Evolutionary conservation across 768 basidiomycete species (phyloP), one percentile per base, ranked within the genome.

Genomic region (Tulasnella sp.): DNA sequence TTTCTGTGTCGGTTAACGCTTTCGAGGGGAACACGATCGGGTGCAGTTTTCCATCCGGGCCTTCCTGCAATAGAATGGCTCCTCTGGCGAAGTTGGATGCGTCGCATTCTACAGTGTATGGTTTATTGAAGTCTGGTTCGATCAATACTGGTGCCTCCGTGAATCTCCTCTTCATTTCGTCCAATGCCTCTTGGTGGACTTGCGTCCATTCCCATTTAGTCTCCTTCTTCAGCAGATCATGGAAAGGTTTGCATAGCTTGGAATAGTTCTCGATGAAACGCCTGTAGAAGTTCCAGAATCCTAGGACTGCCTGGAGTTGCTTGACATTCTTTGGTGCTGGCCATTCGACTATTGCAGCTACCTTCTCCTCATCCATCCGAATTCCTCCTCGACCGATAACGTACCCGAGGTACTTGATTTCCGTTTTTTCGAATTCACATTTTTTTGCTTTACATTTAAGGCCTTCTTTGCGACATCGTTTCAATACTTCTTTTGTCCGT

Each of bases 271-370:
- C 16, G n/a, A 83, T 83, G 81, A 83, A 83, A 0, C 81, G 61
- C 6, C 81, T 78, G 75, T 83, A 83, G 79, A 82, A 83, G 82
- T 82, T 83, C 18, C 81, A 80, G 77, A 83, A 82, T 23, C 83
- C 83, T 0, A 83, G 48, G 79, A 83, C 83, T 18, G 76, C 44
- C 70, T 80, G 82, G 3, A 83, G 37, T n/a, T 82, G 80, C 48
- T 74, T 79, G 26, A 83, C 73, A 13, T 26, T 80, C 6, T 46
- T 73, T 1, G 83, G 83, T 7, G 20, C 48, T 9, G 81, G 81
- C 83, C 83, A 83, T 18, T 75, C 57, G 37, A 57, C 16, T 39
- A 83, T 73, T 5, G 83, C 77, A 1, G 78, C 70, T 29, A 83
- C 69, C 73, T 83, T 83, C 20, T 3, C 37, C 1, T 70, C 46